Base-by-base conservation (phyloP, 2,329 filamentous ascomycete species). In the Ustulina deusta region DNA sequence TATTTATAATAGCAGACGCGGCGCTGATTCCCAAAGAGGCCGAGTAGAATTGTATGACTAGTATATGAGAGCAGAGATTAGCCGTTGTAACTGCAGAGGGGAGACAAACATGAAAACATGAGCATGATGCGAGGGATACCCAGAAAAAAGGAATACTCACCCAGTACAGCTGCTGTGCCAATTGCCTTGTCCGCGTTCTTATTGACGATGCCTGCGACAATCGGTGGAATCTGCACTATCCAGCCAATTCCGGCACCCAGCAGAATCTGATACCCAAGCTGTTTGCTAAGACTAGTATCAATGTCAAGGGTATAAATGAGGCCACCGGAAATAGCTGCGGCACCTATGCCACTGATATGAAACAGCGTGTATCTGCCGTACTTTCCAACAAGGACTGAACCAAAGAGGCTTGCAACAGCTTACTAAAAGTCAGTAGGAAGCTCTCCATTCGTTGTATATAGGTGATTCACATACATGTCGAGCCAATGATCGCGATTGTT, bases 361-460 rank as follows among this genome's bases (percentile, higher is more conserved):
- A 82, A 77, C 0, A 81, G 82, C 22, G 78, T 78, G 70, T 83
- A 84, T 68, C 81, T 81, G 27, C 83, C 82, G 22, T 81, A 46
- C 9, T 65, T 66, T 11, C 62, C 60, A 9, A 68, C n/a, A 0
- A 22, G 51, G 17, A 64, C 25, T 1, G 69, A 65, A 11, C 46
- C 60, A n/a, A 66, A 10, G 15, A 65, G 56, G 13, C 54, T 66
- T 4, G 32, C 22, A n/a, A 67, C 9, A 1, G 69, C 67, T 71
- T n/a, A 75, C 7, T 78, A 56, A 4, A 69, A 71, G 34, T 82
- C 80, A 22, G 77, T 25, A 27, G 29, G 6, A 44, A 15, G 2
- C 51, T 42, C 17, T 9, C 36, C 27, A 2, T 22, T 22, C 6
- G 6, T 22, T 44, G 10, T n/a, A 51, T 6, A 20, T 42, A 27